Evolutionary conservation across 2,329 filamentous ascomycete genomes (phyloP), one percentile per base, ranked within the genome.

Genomic region (Arthrobotrys conoides): DNA sequence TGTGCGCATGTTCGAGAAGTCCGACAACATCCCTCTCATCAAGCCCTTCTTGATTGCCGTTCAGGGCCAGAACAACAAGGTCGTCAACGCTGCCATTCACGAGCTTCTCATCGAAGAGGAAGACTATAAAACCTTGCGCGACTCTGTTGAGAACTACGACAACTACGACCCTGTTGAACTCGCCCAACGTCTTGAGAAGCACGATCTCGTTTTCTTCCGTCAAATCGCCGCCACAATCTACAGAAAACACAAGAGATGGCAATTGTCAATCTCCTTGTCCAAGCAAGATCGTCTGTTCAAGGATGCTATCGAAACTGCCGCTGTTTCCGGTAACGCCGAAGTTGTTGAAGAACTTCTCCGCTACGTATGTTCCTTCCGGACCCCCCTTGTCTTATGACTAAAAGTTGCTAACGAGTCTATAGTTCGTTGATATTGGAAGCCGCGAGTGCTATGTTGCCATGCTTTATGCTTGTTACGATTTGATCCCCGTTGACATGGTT

Each of bases 231-330:
- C 96, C 81, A 97, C 89, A 86, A 99, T 99, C 85, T 99, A 98
- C 88, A 94, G 96, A 85, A 99, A 98, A 89, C 98, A 97, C 88
- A 98, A 98, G 91, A 90, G 96, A 80, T 99, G 96, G 96, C 95
- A 98, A 87, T 98, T 98, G 87, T 97, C 94, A 3, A 99, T 99
- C 85, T 90, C 93, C 38, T 88, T 99, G 57, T 98, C 95, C 16
- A 99, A 99, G 89, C 95, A 99, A 85, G 96, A 99, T 87, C 98
- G 97, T 89, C 88, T 99, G 16, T 99, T 96, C 91, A 98, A 97
- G 88, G 96, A 99, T 86, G 96, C 96, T 27, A 98, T 99, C 80
- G 96, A 99, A 88, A 99, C 96, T 14, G 90, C 96, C 36, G 96
- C 96, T 30, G 92, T 97, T 71, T 98, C 95, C 65, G 88, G 89